Evolutionary conservation across 495 filamentous ascomycete species (phyloP).

Genomic region (Xylaria cubensis): DNA sequence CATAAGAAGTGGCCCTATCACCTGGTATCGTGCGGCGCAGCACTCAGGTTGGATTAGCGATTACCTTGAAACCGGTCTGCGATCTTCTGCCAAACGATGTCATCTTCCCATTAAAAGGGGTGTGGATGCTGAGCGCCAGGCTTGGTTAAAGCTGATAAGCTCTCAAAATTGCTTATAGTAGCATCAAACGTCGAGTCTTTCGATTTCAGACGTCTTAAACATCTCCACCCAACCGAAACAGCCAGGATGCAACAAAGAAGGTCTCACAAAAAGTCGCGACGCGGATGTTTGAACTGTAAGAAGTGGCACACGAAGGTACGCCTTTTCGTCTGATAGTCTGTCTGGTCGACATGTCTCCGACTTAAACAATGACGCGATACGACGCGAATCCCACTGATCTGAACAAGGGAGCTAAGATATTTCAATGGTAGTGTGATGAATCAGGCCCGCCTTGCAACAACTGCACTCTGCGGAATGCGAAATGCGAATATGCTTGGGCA

Average conservation of each 20-base stretch:
- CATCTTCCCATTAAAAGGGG: conserved; percentile 18
- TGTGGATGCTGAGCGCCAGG: background rate
- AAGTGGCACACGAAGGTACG: conserved; percentile 47
- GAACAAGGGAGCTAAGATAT: conserved; percentile 18
- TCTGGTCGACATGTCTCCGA: background rate
- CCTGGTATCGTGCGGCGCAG: conserved; percentile 14
- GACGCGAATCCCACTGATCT: conserved; percentile 3
- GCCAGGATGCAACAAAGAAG: conserved; percentile 42
- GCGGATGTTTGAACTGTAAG: conserved; percentile 48
- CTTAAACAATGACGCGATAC: background rate
- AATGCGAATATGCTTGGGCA: conserved; percentile 36
- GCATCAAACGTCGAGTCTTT: background rate
- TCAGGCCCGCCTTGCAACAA: conserved; percentile 45
- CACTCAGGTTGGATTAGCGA: conserved; percentile 1
- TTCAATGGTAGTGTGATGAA: conserved; percentile 41
- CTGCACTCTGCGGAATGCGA: conserved; percentile 42
- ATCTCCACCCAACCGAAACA: background rate
- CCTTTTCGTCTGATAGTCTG: conserved; percentile 10
- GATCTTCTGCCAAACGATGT: background rate
- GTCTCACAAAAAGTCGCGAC: conserved; percentile 48
- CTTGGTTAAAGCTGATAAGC: conserved; percentile 8
- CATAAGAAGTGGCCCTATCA: conserved; percentile 16
- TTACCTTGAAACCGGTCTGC: conserved; percentile 10
- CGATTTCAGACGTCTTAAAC: background rate
- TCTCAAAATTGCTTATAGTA: conserved; percentile 14